Evolutionary conservation across 352 stramenopile genomes (phyloP).

Genomic region (Peronosclerospora sorghi): DNA sequence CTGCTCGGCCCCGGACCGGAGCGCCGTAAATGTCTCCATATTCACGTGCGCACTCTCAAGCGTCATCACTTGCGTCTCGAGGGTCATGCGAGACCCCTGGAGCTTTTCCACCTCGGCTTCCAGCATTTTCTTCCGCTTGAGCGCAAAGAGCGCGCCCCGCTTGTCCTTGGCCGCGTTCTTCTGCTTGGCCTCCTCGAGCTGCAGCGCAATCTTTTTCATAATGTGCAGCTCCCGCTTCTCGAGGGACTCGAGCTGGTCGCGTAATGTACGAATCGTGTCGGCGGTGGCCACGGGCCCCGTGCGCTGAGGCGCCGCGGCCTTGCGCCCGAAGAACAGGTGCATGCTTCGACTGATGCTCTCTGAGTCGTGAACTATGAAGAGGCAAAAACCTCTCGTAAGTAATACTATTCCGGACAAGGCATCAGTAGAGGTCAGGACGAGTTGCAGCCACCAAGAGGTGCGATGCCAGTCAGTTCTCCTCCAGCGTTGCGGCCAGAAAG

Average conservation of each 20-base stretch:
- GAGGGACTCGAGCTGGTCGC: slow-evolving; percentile 84
- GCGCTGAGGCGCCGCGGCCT: slow-evolving; percentile 42
- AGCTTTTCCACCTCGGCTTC: slow-evolving; percentile 97
- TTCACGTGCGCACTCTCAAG: slow-evolving; percentile 90
- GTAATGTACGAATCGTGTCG: slow-evolving; percentile 86
- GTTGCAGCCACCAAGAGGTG: no score
- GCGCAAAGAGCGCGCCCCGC: slow-evolving; percentile 92
- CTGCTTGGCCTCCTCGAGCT: slow-evolving; percentile 90
- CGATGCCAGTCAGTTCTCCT: no score
- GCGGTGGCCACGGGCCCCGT: slow-evolving; percentile 56
- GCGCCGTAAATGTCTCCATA: slow-evolving; percentile 94
- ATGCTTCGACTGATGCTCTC: slow-evolving; percentile 27
- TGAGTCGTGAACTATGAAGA: no score
- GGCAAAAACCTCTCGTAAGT: no score
- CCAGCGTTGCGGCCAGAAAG: no score
- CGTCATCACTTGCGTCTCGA: slow-evolving; percentile 90
- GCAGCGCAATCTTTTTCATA: slow-evolving; percentile 91
- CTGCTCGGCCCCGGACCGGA: slow-evolving; percentile 86
- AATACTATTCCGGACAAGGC: no score
- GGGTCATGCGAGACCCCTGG: slow-evolving; percentile 92
- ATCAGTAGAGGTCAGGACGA: no score
- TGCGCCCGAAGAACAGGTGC: slow-evolving; percentile 85
- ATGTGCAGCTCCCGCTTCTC: slow-evolving; percentile 94
- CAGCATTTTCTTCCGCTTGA: slow-evolving; percentile 99
- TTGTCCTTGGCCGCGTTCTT: slow-evolving; percentile 97